Base-by-base conservation (phyloP, 164 flowering plant species). In the Vitis vinifera region DNA sequence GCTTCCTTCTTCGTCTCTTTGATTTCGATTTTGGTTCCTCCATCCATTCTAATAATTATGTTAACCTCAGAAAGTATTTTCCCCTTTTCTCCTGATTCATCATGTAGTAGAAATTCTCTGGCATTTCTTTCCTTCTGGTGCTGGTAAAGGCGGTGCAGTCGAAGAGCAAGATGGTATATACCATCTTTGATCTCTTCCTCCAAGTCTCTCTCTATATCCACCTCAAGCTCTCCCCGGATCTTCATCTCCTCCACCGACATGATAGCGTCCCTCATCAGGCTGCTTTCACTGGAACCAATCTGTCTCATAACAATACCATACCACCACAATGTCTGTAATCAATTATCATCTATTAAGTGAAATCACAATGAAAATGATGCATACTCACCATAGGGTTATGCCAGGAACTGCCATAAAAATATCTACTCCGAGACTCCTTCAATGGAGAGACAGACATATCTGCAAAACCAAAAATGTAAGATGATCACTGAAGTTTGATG, bases 131-230 rank as follows among this genome's bases (percentile, higher is more conserved):
- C 85, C 55, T 69, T 85, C 44, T 71, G 88, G 69, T 81, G 84
- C 29, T 80, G 82, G 71, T 89, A 87, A 37, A 91, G 73, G 19
- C 79, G 78, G 62, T 82, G 87, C 67, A 91, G 61, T 10, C 79
- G 78, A 4, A 89, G 75, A 51, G 93, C 89, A 8, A 86, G 88
- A 51, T 69, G 79, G 71, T 70, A 85, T 29, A 91, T 89, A 13
- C 77, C 90, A 9, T 84, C 87, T 63, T 91, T 89, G 23, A 91
- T 85, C 75, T 91, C 97, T 68, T 77, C 83, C 74, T 89, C 93
- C 69, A 91, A 75, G 9, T 70, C 80, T 31, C 64, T 80, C 49
- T 91, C 92, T 27, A 91, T 78, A 2, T 89, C 90, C n/a, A 9
- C 66, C 69, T 84, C 92, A 1, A 91, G 82, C 70, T 88, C 90